A percentile compares a stretch with the other conserved stretches of the same genome.
phyloP scores from a whole-genome alignment of 805 yeast genomes.

The Kockiozyma suomiensis region DNA sequence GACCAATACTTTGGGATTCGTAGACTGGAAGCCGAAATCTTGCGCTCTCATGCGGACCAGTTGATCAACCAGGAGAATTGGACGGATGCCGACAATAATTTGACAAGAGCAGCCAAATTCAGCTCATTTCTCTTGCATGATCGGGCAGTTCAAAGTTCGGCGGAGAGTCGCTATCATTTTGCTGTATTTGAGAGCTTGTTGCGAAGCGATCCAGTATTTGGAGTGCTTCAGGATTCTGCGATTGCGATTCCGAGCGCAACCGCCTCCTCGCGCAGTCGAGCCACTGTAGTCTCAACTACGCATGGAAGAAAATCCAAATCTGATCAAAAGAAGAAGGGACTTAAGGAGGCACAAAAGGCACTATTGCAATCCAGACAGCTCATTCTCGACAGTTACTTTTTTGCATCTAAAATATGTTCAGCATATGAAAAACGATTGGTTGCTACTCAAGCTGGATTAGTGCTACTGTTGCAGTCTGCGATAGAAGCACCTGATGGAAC shows the following conservation, averaged over 20 bases:
- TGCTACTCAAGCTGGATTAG: constrained; percentile 9
- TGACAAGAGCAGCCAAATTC: neutral
- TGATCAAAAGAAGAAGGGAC: neutral
- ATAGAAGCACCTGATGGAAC: constrained; percentile 11
- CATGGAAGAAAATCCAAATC: constrained; percentile 4
- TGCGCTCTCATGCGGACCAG: neutral
- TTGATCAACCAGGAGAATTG: neutral
- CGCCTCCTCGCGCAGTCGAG: neutral
- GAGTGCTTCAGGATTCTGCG: constrained; percentile 55
- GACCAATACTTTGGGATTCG: constrained; percentile 1
- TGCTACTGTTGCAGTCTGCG: constrained; percentile 26
- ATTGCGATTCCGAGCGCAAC: constrained; percentile 47
- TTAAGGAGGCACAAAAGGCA: constrained; percentile 9
- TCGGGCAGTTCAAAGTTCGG: constrained; percentile 22
- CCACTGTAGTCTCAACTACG: neutral
- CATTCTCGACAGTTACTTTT: constrained; percentile 15
- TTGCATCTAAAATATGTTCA: constrained; percentile 14
- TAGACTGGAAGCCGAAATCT: neutral
- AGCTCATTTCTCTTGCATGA: neutral
- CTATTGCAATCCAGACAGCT: constrained; percentile 11
- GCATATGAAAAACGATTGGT: constrained; percentile 9
- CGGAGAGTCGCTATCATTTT: constrained; percentile 29
- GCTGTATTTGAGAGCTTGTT: constrained; percentile 33
- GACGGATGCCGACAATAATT: constrained; percentile 13
- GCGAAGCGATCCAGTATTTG: constrained; percentile 51